Conservation (phyloP, 805 yeast species). For the Teunomyces barrocoloradensis region DNA sequence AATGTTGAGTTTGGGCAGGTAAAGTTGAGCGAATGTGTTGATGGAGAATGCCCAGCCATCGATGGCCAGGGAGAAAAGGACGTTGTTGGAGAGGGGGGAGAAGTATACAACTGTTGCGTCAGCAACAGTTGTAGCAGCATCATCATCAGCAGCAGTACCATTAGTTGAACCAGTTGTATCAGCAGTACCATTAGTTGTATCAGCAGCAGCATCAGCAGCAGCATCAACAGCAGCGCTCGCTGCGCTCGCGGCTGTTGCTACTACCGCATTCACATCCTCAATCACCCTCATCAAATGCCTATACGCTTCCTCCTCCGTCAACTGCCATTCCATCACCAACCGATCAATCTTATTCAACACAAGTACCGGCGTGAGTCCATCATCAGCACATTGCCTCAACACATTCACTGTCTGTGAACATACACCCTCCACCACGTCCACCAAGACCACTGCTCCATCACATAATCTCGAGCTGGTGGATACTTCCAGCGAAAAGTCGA, state of each 20-base stretch:
- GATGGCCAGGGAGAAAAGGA: conserved; percentile 83
- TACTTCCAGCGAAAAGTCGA: conserved; percentile 94
- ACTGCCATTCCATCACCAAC: conserved; percentile 73
- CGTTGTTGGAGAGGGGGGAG: conserved; percentile 83
- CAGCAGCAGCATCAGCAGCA: conserved; percentile 46
- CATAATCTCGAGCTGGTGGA: conserved; percentile 93
- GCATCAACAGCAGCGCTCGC: conserved; percentile 54
- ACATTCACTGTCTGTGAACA: conserved; percentile 97
- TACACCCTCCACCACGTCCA: conserved; percentile 97
- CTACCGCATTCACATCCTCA: conserved; percentile 92
- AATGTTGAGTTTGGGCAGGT: conserved; percentile 81
- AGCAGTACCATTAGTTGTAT: no score
- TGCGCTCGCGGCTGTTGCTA: conserved; percentile 19
- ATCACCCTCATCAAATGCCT: conserved; percentile 71
- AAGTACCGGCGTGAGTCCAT: conserved; percentile 79
- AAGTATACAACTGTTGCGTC: conserved; percentile 52
- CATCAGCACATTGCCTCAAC: conserved; percentile 92
- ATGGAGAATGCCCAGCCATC: conserved; percentile 98
- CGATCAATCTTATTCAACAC: conserved; percentile 92
- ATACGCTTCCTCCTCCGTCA: conserved; percentile 84
- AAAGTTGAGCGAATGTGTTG: conserved; percentile 82
- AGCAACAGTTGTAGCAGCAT: no score
- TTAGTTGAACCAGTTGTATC: no score
- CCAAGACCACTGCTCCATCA: conserved; percentile 94
- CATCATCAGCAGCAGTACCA: no score